Base-by-base conservation (phyloP, 768 basidiomycete genomes). In the Podaxis sp. region DNA sequence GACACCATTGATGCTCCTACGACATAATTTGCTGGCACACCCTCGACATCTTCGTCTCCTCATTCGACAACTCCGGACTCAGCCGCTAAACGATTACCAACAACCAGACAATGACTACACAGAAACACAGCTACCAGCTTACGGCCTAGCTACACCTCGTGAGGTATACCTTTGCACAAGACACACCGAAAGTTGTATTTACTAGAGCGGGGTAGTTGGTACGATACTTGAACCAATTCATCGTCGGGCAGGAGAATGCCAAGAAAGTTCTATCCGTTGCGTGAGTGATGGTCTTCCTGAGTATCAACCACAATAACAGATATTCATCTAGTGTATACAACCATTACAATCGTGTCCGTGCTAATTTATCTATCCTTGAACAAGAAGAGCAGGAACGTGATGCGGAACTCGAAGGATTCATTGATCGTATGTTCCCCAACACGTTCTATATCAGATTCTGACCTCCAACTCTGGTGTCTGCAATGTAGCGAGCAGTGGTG, bases 231-330 rank as follows among this genome's bases (percentile, higher is more conserved):
- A 88, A 93, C 67, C 87, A 93, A 70, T 97, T 89, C 70, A 87
- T 99, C 40, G 83, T 99, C 17, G 96, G 96, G 1, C 96, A 99
- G 72, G 90, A 93, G 67, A 84, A 82, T 63, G 95, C 96, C 2
- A 99, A 99, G 84, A 94, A 95, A 71, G 89, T 92, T 24, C 83
- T 98, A 36, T 91, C 93, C 40, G 96, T 98, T 52, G 96, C 95
- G 94, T 95, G 76, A 72, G 93, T 85, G 28, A 20, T 46, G 51
- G 58, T 11, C 17, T 36, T 20, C 49, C 20, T 41, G 37, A 48
- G 2, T 26, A 13, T 5, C 56, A 6, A 26, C 50, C 17, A 22
- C n/a, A 24, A 17, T 30, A 60, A 59, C 60, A 56, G 38, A 11
- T 54, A 22, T 15, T 58, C 50, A 44, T 49, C 0, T 70, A 96